Base-by-base conservation (phyloP, 345 rosid species). In the Carallia brachiata region DNA sequence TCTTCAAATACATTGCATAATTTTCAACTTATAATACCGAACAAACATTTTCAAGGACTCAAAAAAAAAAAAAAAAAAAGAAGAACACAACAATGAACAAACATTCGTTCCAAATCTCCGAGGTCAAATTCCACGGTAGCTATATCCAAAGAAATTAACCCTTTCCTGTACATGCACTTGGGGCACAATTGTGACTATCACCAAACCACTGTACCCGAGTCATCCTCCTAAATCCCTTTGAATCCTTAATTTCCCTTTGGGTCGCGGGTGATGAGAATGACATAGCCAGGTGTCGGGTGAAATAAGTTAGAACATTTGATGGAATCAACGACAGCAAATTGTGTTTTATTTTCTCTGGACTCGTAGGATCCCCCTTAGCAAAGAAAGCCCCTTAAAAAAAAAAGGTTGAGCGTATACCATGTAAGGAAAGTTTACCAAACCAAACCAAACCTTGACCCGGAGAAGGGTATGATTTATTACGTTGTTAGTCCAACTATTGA, bases 101-200 rank as follows among this genome's bases (percentile, higher is more conserved):
- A 81, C 81, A 81, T 81, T 84, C 83, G 75, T 72, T 72, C 74
- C 81, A 69, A 69, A 61, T 53, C 76, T 68, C 62, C 34, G 44
- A 70, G 70, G 73, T 69, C 76, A 75, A 77, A 71, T 66, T 55
- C 32, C 59, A 28, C 4, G 57, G 6, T 37, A 50, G 13, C 15
- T 4, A 27, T 30, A 48, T 1, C 23, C 31, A 27, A 16, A 30
- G 5, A 64, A 65, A 8, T 9, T 1, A 4, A 12, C 32, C 34
- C 23, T 66, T 53, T 13, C 32, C 19, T n/a, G 67, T 74, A 48
- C 72, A 63, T 62, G 75, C 70, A 66, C 66, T 63, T 74, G 62
- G 63, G 34, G 60, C 56, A 56, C 36, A 53, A 60, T 47, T 53
- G 65, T 59, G 63, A 28, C 72, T 53, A 30, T 71, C 79, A 50